These are phyloP conservation scores for Protea cynaroides DNA, from an alignment of 164 flowering plant genomes.

Conservation along the genomic window DNA sequence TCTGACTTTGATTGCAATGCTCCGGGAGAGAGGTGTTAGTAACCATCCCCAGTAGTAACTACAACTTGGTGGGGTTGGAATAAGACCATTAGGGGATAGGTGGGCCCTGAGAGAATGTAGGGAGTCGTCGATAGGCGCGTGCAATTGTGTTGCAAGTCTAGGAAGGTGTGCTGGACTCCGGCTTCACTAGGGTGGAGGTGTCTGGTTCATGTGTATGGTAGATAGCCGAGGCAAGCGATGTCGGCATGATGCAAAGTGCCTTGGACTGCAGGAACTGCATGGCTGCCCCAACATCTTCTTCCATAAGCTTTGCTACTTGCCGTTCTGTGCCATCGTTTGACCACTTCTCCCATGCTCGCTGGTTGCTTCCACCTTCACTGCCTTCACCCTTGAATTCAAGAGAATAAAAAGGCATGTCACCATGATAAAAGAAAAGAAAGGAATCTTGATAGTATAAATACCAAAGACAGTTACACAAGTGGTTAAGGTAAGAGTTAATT, in stretches of 20 bases:
- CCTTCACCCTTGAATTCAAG: conserved; percentile 37
- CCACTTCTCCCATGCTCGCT: conserved; percentile 76
- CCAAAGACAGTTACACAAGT: too few relatives aligned
- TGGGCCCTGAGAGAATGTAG: conserved; percentile 1
- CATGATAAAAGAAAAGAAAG: neutral
- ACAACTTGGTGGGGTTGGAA: neutral
- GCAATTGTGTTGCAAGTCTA: conserved; percentile 17
- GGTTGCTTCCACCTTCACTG: conserved; percentile 38
- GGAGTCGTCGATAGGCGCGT: conserved; percentile 19
- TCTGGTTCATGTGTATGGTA: conserved; percentile 48
- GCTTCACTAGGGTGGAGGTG: conserved; percentile 36
- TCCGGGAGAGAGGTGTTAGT: conserved; percentile 6
- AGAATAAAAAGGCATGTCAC: neutral
- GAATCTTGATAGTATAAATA: too few relatives aligned
- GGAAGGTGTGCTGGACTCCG: conserved; percentile 45
- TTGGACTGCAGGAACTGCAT: conserved; percentile 86
- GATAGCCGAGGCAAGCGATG: conserved; percentile 66
- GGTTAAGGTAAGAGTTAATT: too few relatives aligned
- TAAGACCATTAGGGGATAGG: neutral
- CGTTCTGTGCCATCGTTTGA: conserved; percentile 65
- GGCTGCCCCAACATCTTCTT: conserved; percentile 78
- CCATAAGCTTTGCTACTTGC: conserved; percentile 83
- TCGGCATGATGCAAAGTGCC: conserved; percentile 80
- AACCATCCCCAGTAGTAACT: conserved; percentile 4
- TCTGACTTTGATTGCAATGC: conserved; percentile 71